Conservation (phyloP, 495 filamentous ascomycete species). For the Cercophora sp. region DNA sequence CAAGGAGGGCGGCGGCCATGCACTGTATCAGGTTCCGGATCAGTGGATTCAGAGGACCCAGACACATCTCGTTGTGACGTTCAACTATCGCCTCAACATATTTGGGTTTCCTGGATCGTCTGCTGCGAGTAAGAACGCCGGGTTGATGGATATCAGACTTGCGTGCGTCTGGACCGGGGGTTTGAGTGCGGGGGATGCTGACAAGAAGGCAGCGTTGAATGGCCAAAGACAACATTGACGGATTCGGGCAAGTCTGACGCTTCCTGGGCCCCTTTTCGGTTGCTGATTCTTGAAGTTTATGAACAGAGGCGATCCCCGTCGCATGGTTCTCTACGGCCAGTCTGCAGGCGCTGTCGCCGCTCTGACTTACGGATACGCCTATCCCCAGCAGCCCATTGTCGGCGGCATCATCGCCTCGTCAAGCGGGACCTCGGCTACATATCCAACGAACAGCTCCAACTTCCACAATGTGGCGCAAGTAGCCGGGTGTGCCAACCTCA, state of each 20-base stretch:
- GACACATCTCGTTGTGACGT: constrained; percentile 51
- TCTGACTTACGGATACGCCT: constrained; percentile 45
- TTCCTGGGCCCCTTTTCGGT: not conserved
- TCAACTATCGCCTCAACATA: constrained; percentile 62
- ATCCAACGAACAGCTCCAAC: constrained; percentile 13
- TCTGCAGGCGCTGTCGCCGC: constrained; percentile 44
- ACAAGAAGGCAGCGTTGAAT: not conserved
- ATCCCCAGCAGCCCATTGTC: constrained; percentile 37
- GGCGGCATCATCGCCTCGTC: constrained; percentile 47
- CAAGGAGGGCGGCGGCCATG: not conserved
- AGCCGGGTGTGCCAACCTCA: constrained; percentile 41
- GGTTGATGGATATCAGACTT: constrained; percentile 51
- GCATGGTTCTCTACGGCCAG: constrained; percentile 46
- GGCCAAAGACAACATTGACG: not conserved
- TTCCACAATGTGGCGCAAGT: constrained; percentile 30
- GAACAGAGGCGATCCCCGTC: constrained; percentile 33
- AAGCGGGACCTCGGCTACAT: constrained; percentile 38
- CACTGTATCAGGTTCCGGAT: constrained; percentile 15
- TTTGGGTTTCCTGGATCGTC: constrained; percentile 52
- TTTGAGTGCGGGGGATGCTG: not conserved
- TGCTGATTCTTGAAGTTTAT: not conserved
- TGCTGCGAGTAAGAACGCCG: constrained; percentile 36
- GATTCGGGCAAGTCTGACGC: not conserved
- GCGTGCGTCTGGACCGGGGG: constrained; percentile 13
- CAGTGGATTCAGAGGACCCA: constrained; percentile 34